Conservation (phyloP, 2,329 filamentous ascomycete genomes). For the Scedosporium apiospermum region DNA sequence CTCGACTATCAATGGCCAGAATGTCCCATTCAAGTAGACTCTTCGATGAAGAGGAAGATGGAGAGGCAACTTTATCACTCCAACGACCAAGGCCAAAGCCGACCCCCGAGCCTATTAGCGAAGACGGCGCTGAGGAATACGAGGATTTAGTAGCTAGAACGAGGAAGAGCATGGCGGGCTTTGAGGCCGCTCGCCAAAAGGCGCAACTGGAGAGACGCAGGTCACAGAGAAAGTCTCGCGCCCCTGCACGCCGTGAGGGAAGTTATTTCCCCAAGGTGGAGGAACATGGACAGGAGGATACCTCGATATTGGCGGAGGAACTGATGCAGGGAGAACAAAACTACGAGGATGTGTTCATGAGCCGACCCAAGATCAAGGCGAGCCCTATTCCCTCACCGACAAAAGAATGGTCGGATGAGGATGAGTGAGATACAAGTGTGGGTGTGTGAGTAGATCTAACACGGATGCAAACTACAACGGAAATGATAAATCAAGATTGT, state of each 20-base stretch:
- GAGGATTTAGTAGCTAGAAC: conserved; percentile 49
- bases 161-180: conserved; percentile 51
- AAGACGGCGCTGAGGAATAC: conserved; percentile 16
- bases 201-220: conserved; percentile 47
- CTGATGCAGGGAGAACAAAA: conserved; percentile 61
- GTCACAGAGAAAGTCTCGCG: conserved; percentile 34
- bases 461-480: background rate
- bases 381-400: conserved; percentile 55
- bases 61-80: conserved; percentile 20
- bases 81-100: conserved; percentile 12
- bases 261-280: conserved; percentile 25
- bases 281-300: conserved; percentile 25
- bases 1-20: conserved; percentile 69
- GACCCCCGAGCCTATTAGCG: conserved; percentile 9
- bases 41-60: conserved; percentile 10
- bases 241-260: background rate
- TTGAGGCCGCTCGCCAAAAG: conserved; percentile 50
- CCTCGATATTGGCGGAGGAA: conserved; percentile 52
- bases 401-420: conserved; percentile 21
- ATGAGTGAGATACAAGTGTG: background rate
- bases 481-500: background rate
- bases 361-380: conserved; percentile 66
- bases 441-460: background rate
- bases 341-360: conserved; percentile 76
- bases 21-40: conserved; percentile 25